phyloP scores from a whole-genome alignment of 1,284 basidiomycete genomes.

The Ganoderma multipileum region DNA sequence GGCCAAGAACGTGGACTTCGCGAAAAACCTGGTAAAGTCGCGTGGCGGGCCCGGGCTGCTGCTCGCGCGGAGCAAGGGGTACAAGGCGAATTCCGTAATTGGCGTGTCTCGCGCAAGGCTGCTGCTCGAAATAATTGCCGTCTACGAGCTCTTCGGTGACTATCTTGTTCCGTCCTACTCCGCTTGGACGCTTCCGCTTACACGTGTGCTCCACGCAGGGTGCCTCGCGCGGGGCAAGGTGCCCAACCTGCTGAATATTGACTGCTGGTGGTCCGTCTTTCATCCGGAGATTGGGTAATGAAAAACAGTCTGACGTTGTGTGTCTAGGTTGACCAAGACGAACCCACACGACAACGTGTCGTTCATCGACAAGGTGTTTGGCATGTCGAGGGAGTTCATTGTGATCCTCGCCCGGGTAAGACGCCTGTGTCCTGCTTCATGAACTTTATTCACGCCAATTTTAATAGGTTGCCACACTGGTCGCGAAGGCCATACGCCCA shows the following conservation, averaged over 20 bases:
- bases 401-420: constrained; percentile 42
- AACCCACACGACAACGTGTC: constrained; percentile 42
- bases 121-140: constrained; percentile 53
- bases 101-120: constrained; percentile 47
- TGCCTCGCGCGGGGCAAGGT: constrained; percentile 50
- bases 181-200: constrained; percentile 5
- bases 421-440: not conserved
- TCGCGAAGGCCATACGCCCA: constrained; percentile 32
- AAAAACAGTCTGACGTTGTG: constrained; percentile 15
- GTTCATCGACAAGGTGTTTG: constrained; percentile 55
- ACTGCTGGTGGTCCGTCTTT: constrained; percentile 50
- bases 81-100: constrained; percentile 41
- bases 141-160: constrained; percentile 53
- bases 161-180: not conserved
- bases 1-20: constrained; percentile 49
- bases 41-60: constrained; percentile 46
- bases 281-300: constrained; percentile 17
- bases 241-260: constrained; percentile 46
- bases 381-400: constrained; percentile 45
- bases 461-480: constrained; percentile 33
- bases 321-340: constrained; percentile 34
- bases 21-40: constrained; percentile 48
- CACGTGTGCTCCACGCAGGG: constrained; percentile 32
- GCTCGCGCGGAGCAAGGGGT: constrained; percentile 45
- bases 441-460: not conserved